Evolutionary conservation across 768 basidiomycete species (phyloP), one percentile per base, ranked within the genome.

Genomic region (Hypholoma fasciculare): DNA sequence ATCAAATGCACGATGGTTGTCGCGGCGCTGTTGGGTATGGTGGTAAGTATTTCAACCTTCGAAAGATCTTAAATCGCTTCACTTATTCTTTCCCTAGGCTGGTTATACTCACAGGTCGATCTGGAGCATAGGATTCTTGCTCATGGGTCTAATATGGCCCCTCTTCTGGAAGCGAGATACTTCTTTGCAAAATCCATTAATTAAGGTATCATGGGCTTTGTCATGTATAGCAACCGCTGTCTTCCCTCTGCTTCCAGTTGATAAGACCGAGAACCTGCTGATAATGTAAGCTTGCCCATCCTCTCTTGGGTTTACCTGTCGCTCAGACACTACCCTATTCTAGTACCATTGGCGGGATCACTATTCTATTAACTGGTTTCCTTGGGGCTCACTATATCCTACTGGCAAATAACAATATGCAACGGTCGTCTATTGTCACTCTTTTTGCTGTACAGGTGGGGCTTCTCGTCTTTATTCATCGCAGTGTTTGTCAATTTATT

Each of bases 191-290:
- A 61, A 72, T 49, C 49, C 63, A 19, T 47, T 39, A 7, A 65
- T 78, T 30, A 56, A 73, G 1, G 38, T 67, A 0, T 57, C 64
- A 1, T 92, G 89, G 88, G 64, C 67, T 1, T 17, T 65, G 14
- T 74, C 78, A 6, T 91, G 87, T 67, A 61, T 83, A 1, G 61
- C 75, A n/a, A 82, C 82, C 0, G 82, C 81, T 0, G 62, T 90
- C 2, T 94, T 94, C 64, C 91, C 92, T 0, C 67, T 90, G 26
- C 77, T 93, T 26, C 74, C 82, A 7, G 89, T 93, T 2, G 85
- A 93, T 57, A 89, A 90, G 66, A 72, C 74, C 20, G 92, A 94
- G 71, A 85, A 74, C 59, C 57, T 88, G 19, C 23, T 64, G 1
- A 66, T 77, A 3, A 86, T 94, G 92, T 92, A 56, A 66, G 85